Percentiles rank a stretch among this genome's conserved stretches.
phyloP scores from a whole-genome alignment of 345 rosid species.

The Syzygium oleosum region DNA sequence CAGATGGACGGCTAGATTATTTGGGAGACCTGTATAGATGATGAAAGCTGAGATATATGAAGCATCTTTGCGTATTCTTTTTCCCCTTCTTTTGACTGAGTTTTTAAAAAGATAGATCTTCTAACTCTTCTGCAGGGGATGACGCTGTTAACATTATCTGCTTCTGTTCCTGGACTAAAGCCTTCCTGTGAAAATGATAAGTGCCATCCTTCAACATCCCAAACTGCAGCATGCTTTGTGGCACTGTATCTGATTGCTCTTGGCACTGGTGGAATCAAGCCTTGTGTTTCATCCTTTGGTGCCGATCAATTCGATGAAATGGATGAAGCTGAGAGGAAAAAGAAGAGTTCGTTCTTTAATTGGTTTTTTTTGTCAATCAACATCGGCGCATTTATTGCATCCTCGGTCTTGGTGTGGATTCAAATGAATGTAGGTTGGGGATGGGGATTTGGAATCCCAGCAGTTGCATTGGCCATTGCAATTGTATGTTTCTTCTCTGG shows the following conservation, averaged over 20 bases:
- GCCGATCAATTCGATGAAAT: conserved; percentile 95
- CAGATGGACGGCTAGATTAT: not conserved
- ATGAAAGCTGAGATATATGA: not conserved
- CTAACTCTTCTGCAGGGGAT: conserved; percentile 50
- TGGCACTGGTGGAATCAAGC: conserved; percentile 96
- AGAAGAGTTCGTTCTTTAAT: conserved; percentile 90
- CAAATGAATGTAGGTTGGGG: conserved; percentile 99
- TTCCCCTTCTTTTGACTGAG: not conserved
- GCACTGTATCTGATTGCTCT: conserved; percentile 88
- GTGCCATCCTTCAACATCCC: conserved; percentile 50
- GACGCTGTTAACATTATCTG: conserved; percentile 75
- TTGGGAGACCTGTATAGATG: not conserved
- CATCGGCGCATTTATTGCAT: conserved; percentile 77
- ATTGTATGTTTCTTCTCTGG: conserved; percentile 72
- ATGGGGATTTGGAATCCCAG: conserved; percentile 93
- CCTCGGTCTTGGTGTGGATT: conserved; percentile 86
- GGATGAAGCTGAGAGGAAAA: conserved; percentile 59
- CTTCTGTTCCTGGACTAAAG: conserved; percentile 65
- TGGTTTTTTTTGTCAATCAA: conserved; percentile 96
- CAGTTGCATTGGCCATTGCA: conserved; percentile 77
- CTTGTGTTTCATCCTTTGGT: conserved; percentile 94
- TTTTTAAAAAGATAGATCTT: not conserved
- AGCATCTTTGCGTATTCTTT: not conserved
- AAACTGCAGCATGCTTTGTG: conserved; percentile 45
- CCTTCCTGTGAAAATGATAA: conserved; percentile 40